phyloP scores from a whole-genome alignment of 2,329 filamentous ascomycete species.

The Aspergillus persii region DNA sequence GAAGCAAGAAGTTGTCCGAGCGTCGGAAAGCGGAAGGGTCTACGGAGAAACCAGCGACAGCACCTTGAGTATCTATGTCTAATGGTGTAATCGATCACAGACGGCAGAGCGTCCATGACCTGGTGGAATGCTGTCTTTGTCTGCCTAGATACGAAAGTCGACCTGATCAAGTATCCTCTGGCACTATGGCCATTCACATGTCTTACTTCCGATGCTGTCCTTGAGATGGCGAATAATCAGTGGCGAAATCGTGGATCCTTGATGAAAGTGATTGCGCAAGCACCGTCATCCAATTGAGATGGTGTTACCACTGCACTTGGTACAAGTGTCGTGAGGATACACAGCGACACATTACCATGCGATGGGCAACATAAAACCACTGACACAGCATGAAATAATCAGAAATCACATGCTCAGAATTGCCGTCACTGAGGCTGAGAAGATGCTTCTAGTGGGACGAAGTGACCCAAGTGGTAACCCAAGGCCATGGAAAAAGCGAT shows the following conservation, averaged over 20 bases:
- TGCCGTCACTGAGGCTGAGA: neutral
- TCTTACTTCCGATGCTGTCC: neutral
- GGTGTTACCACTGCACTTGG: neutral
- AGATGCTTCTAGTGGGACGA: neutral
- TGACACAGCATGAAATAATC: neutral
- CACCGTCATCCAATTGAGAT: neutral
- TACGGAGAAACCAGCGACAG: conserved; percentile 4
- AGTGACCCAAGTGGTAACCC: neutral
- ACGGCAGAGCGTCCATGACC: neutral
- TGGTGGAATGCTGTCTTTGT: neutral
- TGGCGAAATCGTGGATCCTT: neutral
- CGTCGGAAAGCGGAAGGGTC: conserved; percentile 24
- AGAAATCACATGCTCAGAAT: neutral
- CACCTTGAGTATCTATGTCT: conserved; percentile 10
- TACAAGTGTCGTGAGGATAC: neutral
- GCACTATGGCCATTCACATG: neutral
- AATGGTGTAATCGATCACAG: neutral
- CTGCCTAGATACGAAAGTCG: neutral
- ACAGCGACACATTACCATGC: neutral
- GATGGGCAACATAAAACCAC: neutral
- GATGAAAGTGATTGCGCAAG: neutral
- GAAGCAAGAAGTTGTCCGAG: conserved; percentile 34
- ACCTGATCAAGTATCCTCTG: neutral
- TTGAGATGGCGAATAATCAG: neutral
- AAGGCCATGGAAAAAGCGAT: neutral